A percentile compares a stretch with the other conserved stretches of the same genome.
phyloP scores from a whole-genome alignment of 2,329 filamentous ascomycete species.

The Monilinia fructicola region DNA sequence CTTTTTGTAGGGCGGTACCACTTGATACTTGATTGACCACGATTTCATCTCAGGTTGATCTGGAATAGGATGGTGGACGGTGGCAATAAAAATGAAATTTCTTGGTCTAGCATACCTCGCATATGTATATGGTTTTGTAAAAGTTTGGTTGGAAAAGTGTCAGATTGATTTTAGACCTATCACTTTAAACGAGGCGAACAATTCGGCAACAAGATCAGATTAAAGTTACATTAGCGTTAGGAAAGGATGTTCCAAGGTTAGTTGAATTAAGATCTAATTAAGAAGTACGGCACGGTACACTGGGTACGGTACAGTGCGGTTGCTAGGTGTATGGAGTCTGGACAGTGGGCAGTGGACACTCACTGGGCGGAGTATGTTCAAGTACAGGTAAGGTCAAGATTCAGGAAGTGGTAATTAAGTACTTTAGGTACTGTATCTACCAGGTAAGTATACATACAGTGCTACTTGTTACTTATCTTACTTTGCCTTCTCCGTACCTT shows the following conservation, averaged over 20 bases:
- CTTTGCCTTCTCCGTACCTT: no score
- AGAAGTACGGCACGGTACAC: no score
- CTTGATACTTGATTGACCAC: not conserved
- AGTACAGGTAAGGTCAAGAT: no score
- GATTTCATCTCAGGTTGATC: not conserved
- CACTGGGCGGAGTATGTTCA: no score
- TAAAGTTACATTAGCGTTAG: conserved; percentile 23
- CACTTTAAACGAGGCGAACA: conserved; percentile 23
- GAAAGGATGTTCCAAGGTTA: not conserved
- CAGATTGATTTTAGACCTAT: conserved; percentile 19
- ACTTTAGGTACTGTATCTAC: no score
- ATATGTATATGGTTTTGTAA: not conserved
- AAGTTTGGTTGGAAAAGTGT: conserved; percentile 4
- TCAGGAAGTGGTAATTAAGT: no score
- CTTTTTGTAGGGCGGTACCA: not conserved
- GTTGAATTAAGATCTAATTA: not conserved
- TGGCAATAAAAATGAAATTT: conserved; percentile 9
- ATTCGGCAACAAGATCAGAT: conserved; percentile 22
- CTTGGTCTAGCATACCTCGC: not conserved
- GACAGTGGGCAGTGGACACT: no score
- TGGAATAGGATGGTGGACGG: not conserved
- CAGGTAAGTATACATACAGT: no score
- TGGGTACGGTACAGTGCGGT: no score
- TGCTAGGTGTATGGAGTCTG: no score
- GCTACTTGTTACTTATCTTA: no score